A percentile compares a stretch with the other conserved stretches of the same genome.
phyloP scores from a whole-genome alignment of 495 filamentous ascomycete genomes.

The Tuber indicum region DNA sequence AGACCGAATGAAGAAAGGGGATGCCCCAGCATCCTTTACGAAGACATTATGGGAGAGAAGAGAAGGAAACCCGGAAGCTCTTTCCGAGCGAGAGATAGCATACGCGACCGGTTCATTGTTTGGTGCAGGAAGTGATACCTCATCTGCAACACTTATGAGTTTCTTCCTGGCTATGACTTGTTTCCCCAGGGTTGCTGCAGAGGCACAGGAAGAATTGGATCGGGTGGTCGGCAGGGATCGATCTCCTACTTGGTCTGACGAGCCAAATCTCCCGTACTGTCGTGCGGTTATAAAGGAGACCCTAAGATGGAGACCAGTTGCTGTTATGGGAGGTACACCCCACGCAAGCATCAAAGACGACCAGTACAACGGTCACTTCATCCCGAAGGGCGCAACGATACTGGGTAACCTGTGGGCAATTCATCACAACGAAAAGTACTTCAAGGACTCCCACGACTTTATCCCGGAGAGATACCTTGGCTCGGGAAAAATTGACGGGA shows the following conservation, averaged over 20 bases:
- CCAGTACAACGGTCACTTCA: conserved; percentile 52
- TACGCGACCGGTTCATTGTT: conserved; percentile 57
- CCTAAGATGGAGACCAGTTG: conserved; percentile 57
- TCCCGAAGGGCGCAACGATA: conserved; percentile 52
- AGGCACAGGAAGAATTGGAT: conserved; percentile 54
- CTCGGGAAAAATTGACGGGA: conserved; percentile 40
- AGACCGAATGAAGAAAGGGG: conserved; percentile 44
- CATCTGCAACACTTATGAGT: conserved; percentile 54
- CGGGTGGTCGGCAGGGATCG: conserved; percentile 50
- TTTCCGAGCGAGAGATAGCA: conserved; percentile 54
- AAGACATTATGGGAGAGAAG: conserved; percentile 50
- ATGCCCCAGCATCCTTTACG: conserved; percentile 48
- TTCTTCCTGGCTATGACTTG: conserved; percentile 55
- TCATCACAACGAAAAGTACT: conserved; percentile 53
- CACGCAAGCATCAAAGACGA: conserved; percentile 58
- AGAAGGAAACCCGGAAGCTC: conserved; percentile 46
- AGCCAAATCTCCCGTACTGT: conserved; percentile 50
- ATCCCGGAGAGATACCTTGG: conserved; percentile 51
- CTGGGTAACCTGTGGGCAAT: conserved; percentile 62
- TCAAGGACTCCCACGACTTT: conserved; percentile 58
- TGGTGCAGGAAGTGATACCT: conserved; percentile 61
- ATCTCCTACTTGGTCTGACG: conserved; percentile 51
- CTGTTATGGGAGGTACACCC: conserved; percentile 56
- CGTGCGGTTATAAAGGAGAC: conserved; percentile 53
- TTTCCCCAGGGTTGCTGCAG: conserved; percentile 49